Evolutionary conservation across 352 stramenopile species (phyloP).

Genomic region (Phytophthora macrochlamydospora): DNA sequence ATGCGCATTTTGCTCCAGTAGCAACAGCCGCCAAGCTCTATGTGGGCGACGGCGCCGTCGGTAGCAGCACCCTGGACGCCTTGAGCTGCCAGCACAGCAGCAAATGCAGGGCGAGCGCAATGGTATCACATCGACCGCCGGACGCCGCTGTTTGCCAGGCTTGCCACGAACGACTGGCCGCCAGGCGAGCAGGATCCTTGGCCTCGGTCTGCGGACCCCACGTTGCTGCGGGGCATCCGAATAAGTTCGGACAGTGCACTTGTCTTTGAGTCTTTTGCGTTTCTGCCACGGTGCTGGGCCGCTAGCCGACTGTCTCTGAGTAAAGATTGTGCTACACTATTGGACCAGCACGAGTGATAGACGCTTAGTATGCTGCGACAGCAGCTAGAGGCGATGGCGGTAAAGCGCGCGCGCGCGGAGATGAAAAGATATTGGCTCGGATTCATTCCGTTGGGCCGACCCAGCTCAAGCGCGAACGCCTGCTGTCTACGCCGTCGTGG

Average conservation of each 20-base stretch:
- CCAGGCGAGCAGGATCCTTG: too few relatives aligned
- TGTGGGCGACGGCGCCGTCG: background rate
- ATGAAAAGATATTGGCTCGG: constrained; percentile 11
- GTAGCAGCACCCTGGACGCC: background rate
- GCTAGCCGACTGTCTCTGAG: background rate
- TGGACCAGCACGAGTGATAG: background rate
- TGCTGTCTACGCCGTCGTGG: background rate
- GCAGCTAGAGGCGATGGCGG: constrained; percentile 16
- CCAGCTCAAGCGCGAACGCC: background rate
- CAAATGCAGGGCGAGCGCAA: background rate
- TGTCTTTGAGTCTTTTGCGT: constrained; percentile 8
- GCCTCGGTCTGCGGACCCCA: background rate
- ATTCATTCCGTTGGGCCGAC: constrained; percentile 17
- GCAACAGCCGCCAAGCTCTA: background rate
- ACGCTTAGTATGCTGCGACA: background rate
- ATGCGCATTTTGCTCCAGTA: background rate
- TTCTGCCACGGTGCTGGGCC: constrained; percentile 20
- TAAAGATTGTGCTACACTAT: background rate
- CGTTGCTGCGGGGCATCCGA: background rate
- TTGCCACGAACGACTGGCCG: constrained; percentile 18
- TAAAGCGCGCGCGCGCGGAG: constrained; percentile 19
- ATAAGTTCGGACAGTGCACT: background rate
- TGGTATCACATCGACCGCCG: background rate
- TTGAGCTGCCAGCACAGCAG: background rate
- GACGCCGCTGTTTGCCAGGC: constrained; percentile 1